phyloP scores from a whole-genome alignment of 768 basidiomycete genomes.

The Termitomyces sp. region DNA sequence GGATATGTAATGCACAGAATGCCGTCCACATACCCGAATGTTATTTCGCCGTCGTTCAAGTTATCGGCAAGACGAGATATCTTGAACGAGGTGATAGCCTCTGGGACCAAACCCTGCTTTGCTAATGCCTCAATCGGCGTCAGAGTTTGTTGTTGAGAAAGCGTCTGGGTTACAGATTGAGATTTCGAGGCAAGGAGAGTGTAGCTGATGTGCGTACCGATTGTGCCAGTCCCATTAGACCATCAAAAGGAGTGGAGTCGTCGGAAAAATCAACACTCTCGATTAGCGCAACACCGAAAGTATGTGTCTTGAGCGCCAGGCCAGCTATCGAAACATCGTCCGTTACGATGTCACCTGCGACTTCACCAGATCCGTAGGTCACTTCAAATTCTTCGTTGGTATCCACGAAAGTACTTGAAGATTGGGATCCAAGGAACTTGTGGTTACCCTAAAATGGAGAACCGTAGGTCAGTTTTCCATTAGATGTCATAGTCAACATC shows the following conservation, averaged over 20 bases:
- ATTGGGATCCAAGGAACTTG: conserved; percentile 53
- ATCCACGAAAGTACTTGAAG: conserved; percentile 59
- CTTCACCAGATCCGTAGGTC: conserved; percentile 64
- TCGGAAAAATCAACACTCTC: conserved; percentile 61
- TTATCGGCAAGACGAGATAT: conserved; percentile 68
- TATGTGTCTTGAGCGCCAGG: conserved; percentile 48
- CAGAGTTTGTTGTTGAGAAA: conserved; percentile 57
- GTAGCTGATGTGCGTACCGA: conserved; percentile 36
- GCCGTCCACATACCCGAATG: conserved; percentile 49
- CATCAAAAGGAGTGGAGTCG: conserved; percentile 51
- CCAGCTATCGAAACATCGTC: conserved; percentile 66
- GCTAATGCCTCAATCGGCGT: conserved; percentile 75
- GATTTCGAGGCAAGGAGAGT: neutral
- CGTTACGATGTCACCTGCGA: conserved; percentile 55
- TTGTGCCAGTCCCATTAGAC: conserved; percentile 73
- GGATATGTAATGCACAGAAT: neutral
- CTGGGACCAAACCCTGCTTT: conserved; percentile 44
- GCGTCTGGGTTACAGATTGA: conserved; percentile 26
- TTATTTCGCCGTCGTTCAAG: conserved; percentile 72
- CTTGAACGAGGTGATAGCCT: conserved; percentile 74
- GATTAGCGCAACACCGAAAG: conserved; percentile 57
- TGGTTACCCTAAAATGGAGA: conserved; percentile 44
- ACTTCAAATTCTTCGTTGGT: conserved; percentile 47
- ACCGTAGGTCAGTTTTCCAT: neutral
- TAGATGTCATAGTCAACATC: neutral